Evolutionary conservation across 1,284 basidiomycete genomes (phyloP).

Genomic region (Moesziomyces globuligerus): DNA sequence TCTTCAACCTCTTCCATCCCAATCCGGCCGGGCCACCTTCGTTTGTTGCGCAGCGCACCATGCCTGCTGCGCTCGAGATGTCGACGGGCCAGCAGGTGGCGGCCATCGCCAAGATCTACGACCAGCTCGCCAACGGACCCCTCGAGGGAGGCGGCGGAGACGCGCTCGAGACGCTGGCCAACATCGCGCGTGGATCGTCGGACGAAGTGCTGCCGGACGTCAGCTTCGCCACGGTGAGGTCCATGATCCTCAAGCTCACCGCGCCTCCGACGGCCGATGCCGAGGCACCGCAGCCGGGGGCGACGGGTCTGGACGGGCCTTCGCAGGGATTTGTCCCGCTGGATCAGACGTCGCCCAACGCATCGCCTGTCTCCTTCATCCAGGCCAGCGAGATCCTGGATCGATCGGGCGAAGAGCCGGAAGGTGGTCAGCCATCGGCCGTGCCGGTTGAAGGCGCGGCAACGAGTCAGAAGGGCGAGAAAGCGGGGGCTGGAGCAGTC

Average conservation of each 20-base stretch:
- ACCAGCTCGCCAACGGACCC: conserved; percentile 46
- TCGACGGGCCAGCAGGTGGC: conserved; percentile 45
- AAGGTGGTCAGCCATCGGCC: conserved; percentile 24
- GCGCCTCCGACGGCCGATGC: conserved; percentile 29
- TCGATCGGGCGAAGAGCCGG: conserved; percentile 17
- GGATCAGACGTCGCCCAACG: conserved; percentile 4
- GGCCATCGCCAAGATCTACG: conserved; percentile 37
- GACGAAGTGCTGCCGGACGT: conserved; percentile 40
- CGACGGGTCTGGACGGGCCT: conserved; percentile 19
- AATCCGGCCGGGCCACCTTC: conserved; percentile 23
- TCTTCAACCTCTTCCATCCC: conserved; percentile 46
- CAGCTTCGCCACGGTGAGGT: conserved; percentile 27
- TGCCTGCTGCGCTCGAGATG: conserved; percentile 39
- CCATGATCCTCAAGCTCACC: conserved; percentile 44
- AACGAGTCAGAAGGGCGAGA: conserved; percentile 19
- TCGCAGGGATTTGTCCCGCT: conserved; percentile 20
- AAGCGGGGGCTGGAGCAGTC: conserved; percentile 21
- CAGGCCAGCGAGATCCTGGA: conserved; percentile 43
- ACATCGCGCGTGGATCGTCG: conserved; percentile 27
- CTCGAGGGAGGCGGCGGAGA: conserved; percentile 42
- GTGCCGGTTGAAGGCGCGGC: conserved; percentile 11
- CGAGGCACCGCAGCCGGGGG: not conserved
- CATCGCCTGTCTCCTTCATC: conserved; percentile 40
- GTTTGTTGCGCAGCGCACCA: conserved; percentile 25
- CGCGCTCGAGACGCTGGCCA: conserved; percentile 34